Conservation (phyloP, 176 grass and related monocot species). For the Poa pratensis region DNA sequence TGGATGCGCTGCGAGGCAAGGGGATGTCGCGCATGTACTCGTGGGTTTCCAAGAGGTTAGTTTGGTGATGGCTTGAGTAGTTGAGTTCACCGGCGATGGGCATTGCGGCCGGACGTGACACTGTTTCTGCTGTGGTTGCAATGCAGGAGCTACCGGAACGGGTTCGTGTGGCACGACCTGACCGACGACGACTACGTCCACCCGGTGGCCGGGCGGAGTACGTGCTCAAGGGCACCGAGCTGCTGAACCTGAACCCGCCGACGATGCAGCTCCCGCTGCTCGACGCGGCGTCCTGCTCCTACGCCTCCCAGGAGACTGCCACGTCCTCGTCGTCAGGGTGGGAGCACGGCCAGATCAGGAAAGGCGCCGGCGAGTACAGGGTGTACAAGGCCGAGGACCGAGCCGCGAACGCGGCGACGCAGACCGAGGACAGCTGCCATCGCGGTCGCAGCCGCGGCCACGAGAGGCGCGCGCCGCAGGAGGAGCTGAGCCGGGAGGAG, state of each 20-base stretch:
- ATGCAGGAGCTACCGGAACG: conserved; percentile 90
- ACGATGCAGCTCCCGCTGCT: conserved; percentile 24
- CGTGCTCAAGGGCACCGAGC: conserved; percentile 93
- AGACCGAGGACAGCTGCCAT: conserved; percentile 63
- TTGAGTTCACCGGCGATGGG: not conserved
- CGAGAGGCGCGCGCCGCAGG: conserved; percentile 41
- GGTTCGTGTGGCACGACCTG: conserved; percentile 97
- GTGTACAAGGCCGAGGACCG: conserved; percentile 49
- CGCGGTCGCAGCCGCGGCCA: not conserved
- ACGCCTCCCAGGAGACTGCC: conserved; percentile 43
- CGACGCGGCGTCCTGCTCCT: conserved; percentile 52
- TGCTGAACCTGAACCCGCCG: conserved; percentile 48
- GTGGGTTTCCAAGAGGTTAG: conserved; percentile 88
- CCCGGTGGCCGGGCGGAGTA: conserved; percentile 81
- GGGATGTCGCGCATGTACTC: conserved; percentile 81
- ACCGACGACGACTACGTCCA: conserved; percentile 78
- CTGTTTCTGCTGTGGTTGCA: not conserved
- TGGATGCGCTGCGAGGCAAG: conserved; percentile 78
- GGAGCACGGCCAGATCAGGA: conserved; percentile 33
- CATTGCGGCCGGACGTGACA: not conserved
- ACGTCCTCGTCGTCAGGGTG: conserved; percentile 54
- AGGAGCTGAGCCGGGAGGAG: conserved; percentile 64
- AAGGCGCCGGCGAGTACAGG: conserved; percentile 48
- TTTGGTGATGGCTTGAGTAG: not conserved
- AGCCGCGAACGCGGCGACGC: conserved; percentile 75